Base-by-base conservation (phyloP, 2,329 filamentous ascomycete species). In the Phaeosphaeriaceae sp. region DNA sequence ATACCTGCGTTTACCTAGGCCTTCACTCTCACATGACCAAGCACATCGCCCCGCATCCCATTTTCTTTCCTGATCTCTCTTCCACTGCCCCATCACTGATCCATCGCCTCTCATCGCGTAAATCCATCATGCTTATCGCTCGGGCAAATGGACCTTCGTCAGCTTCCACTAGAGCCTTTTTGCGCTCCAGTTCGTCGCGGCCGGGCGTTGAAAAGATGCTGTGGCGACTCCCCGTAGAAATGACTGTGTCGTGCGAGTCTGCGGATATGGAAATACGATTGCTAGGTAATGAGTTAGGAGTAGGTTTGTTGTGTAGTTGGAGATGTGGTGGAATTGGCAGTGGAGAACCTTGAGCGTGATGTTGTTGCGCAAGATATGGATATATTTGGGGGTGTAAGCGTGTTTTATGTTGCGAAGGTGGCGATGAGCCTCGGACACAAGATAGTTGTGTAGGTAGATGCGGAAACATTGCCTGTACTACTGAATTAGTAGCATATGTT, bases 111-210 rank as follows among this genome's bases (percentile, higher is more conserved):
- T 46, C 41, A 29, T 42, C 50, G 34, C 48, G 36, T 18, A 68
- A 41, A 34, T 64, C 61, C 23, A 40, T 30, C 42, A 68, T 33
- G 20, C 50, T 60, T 9, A 32, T 50, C 13, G 38, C 62, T 13
- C 26, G 23, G 0, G 54, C 59, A 48, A 68, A 67, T 12, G 62
- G 62, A 0, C 64, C 63, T 7, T 67, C 58, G n/a, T 65, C 63
- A 9, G 26, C 41, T 23, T 58, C 60, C 3, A 68, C 47, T 11
- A 63, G 20, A 15, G 52, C 46, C 34, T 61, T 66, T 42, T 68
- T 68, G n/a, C 66, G 47, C 46, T 69, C 66, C 33, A 68, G 30
- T 42, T 69, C 66, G n/a, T 69, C 66, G n/a, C 66, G 41, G 2
- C 66, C 66, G 0, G 61, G 64, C n/a, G 63, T 69, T 3, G 52